Evolutionary conservation across 2,329 filamentous ascomycete species (phyloP).

Genomic region (Hypoxylon sp.): DNA sequence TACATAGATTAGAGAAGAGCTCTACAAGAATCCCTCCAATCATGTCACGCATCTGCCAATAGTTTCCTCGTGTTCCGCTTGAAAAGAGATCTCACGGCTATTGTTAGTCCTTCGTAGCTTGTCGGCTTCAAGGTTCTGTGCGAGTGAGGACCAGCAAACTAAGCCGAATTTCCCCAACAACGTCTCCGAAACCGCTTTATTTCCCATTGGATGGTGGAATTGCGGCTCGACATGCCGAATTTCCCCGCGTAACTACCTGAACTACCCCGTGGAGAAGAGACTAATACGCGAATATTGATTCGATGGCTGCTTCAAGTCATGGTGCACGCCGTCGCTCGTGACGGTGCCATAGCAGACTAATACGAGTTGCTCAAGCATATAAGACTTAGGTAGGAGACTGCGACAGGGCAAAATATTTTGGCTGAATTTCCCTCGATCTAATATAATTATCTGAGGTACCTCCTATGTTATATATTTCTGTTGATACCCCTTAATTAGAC

Average conservation of each 20-base stretch:
- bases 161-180: slow-evolving; percentile 44
- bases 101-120: slow-evolving; percentile 1
- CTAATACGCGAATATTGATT: slow-evolving; percentile 25
- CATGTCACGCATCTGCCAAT: slow-evolving; percentile 6
- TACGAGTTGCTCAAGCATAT: slow-evolving; percentile 9
- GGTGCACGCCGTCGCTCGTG: slow-evolving; percentile 26
- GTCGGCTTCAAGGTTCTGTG: slow-evolving; percentile 24
- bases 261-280: slow-evolving; percentile 27
- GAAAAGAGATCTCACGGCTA: neutral
- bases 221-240: slow-evolving; percentile 40
- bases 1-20: slow-evolving; percentile 19
- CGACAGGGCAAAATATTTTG: neutral
- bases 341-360: slow-evolving; percentile 6
- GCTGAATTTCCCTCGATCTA: neutral
- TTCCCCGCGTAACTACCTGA: slow-evolving; percentile 37
- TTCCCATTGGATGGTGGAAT: slow-evolving; percentile 35
- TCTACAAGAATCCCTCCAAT: slow-evolving; percentile 1
- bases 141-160: slow-evolving; percentile 16
- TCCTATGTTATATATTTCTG: neutral
- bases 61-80: neutral
- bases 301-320: slow-evolving; percentile 19
- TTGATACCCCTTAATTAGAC: neutral
- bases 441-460: neutral
- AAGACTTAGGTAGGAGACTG: neutral
- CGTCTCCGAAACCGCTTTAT: slow-evolving; percentile 45